These are phyloP conservation scores for Monosporascus sp. DNA, from an alignment of 2,329 filamentous ascomycete species.

Conservation along the genomic window DNA sequence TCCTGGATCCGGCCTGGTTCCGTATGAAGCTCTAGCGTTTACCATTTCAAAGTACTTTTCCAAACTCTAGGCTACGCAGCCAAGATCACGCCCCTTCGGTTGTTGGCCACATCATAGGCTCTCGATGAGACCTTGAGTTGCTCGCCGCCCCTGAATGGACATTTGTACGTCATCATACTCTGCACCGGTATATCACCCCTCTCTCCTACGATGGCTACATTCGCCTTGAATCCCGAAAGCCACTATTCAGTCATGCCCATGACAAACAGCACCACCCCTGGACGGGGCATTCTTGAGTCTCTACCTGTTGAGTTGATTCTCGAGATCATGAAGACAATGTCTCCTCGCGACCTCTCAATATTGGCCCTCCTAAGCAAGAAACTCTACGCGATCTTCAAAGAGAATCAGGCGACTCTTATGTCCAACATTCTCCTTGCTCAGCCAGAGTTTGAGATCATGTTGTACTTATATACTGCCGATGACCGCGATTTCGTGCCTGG, in stretches of 20 bases:
- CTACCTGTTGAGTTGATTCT: conserved; percentile 44
- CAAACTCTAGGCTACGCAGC: neutral
- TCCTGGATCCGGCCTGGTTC: neutral
- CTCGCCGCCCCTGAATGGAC: too few species aligned
- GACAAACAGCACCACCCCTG: too few species aligned
- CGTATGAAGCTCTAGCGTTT: neutral
- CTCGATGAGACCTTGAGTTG: too few species aligned
- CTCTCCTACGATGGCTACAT: neutral
- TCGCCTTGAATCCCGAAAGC: too few species aligned
- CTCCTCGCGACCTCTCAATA: conserved; percentile 35
- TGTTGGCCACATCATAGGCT: neutral
- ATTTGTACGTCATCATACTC: too few species aligned
- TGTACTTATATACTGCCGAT: conserved; percentile 42
- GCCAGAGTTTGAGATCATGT: conserved; percentile 39
- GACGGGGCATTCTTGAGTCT: conserved; percentile 15
- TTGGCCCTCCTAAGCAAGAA: conserved; percentile 33
- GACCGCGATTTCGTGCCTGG: conserved; percentile 18
- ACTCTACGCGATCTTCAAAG: conserved; percentile 36
- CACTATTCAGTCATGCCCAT: too few species aligned
- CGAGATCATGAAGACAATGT: conserved; percentile 41
- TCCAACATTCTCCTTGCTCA: conserved; percentile 35
- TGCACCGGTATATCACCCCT: neutral
- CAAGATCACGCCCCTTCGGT: neutral
- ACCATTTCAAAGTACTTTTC: too few species aligned
- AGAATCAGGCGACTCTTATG: conserved; percentile 37